Conservation (phyloP, 1,284 basidiomycete genomes). For the Sporisorium graminicola region DNA sequence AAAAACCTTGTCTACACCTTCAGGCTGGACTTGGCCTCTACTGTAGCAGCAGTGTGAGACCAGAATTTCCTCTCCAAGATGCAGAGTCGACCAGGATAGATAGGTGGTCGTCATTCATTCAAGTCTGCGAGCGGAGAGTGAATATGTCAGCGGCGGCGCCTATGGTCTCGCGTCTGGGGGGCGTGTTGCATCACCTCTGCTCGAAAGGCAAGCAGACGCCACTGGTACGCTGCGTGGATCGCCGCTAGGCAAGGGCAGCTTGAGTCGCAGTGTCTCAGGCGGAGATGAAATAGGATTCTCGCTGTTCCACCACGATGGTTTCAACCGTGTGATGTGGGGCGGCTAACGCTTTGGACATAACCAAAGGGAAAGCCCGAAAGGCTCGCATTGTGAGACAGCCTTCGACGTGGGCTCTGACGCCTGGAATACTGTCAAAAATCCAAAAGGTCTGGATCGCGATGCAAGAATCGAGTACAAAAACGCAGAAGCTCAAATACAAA, state of each 20-base stretch:
- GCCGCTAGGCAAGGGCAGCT: neutral
- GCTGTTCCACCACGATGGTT: neutral
- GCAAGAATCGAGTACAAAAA: neutral
- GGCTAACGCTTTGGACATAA: neutral
- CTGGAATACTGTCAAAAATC: neutral
- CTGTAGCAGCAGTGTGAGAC: too few species aligned
- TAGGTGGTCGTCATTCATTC: too few species aligned
- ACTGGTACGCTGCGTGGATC: neutral
- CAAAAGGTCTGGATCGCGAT: neutral
- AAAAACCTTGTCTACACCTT: neutral
- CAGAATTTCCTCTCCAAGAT: too few species aligned
- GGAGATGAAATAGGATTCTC: neutral
- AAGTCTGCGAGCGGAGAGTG: conserved; percentile 4
- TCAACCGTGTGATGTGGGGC: conserved; percentile 6
- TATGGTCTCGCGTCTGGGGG: conserved; percentile 17
- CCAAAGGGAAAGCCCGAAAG: conserved; percentile 1
- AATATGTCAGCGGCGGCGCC: conserved; percentile 29
- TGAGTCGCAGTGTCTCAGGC: neutral
- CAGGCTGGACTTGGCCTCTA: too few species aligned
- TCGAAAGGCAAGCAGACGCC: neutral
- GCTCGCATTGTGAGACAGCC: conserved; percentile 17
- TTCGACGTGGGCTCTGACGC: conserved; percentile 17
- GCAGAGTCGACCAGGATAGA: too few species aligned
- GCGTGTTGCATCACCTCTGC: neutral
- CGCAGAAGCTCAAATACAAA: too few species aligned